phyloP scores from a whole-genome alignment of 2,329 filamentous ascomycete species.

The Xylariaceae sp. region DNA sequence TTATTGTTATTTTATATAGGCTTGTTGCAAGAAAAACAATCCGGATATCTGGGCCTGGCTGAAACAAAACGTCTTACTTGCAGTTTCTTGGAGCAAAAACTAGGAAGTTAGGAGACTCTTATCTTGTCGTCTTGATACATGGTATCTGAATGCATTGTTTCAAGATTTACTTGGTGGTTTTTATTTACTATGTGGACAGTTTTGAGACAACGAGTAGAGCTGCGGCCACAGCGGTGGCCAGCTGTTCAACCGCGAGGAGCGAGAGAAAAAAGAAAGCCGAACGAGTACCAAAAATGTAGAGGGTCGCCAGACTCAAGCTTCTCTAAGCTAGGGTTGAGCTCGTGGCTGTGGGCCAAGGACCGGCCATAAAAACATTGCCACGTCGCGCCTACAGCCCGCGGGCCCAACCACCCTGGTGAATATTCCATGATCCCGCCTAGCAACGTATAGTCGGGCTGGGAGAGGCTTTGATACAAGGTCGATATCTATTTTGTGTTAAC shows the following conservation, averaged over 20 bases:
- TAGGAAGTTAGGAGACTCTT: background rate
- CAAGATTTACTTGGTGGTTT: background rate
- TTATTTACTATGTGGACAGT: conserved; percentile 19
- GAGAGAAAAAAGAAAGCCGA: conserved; percentile 21
- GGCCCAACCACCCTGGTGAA: conserved; percentile 38
- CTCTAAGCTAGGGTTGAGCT: conserved; percentile 36
- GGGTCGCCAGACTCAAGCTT: conserved; percentile 20
- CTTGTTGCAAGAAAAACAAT: too few species aligned
- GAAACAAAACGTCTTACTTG: too few species aligned
- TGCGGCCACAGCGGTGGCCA: conserved; percentile 30
- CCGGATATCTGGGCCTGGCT: too few species aligned
- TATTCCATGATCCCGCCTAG: conserved; percentile 37
- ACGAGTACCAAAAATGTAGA: conserved; percentile 5
- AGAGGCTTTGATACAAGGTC: conserved; percentile 29
- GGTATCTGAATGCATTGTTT: background rate
- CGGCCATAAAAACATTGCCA: conserved; percentile 42
- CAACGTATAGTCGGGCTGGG: conserved; percentile 34
- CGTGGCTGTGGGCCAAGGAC: conserved; percentile 41
- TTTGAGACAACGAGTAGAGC: conserved; percentile 7
- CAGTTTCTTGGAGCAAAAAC: background rate
- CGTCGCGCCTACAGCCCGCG: conserved; percentile 33
- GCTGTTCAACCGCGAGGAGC: conserved; percentile 26
- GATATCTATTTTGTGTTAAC: conserved; percentile 33
- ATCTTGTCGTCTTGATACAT: background rate
- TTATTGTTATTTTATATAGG: conserved; percentile 7